Percentiles rank a stretch among this genome's conserved stretches.
Conservation (phyloP, 495 filamentous ascomycete genomes). For the Annulohypoxylon bovei region DNA sequence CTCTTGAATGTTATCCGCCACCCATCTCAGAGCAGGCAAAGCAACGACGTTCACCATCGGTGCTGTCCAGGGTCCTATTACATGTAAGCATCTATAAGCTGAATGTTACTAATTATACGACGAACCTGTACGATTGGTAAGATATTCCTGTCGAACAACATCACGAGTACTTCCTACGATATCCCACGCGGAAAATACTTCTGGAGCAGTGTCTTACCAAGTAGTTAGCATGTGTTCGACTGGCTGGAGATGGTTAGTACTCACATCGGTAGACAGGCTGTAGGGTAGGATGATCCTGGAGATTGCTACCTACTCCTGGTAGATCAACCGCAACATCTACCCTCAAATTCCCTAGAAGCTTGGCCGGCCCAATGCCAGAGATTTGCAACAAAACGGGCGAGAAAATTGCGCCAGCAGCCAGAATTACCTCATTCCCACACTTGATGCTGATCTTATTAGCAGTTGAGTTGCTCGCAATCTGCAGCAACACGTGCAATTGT, state of each 20-base stretch:
- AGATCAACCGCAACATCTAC: constrained; percentile 48
- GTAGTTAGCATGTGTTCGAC: constrained; percentile 11
- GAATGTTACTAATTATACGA: background rate
- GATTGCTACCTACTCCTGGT: constrained; percentile 55
- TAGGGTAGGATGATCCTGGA: constrained; percentile 52
- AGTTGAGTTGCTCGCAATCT: constrained; percentile 41
- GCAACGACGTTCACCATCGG: constrained; percentile 53
- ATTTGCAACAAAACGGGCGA: constrained; percentile 66
- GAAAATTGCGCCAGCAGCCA: constrained; percentile 63
- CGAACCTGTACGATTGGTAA: constrained; percentile 49
- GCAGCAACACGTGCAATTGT: constrained; percentile 23
- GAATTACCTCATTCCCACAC: constrained; percentile 59
- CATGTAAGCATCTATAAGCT: constrained; percentile 14
- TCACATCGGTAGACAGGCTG: constrained; percentile 52
- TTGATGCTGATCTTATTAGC: constrained; percentile 26
- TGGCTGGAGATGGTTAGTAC: background rate
- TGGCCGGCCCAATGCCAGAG: constrained; percentile 62
- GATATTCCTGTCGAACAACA: constrained; percentile 44
- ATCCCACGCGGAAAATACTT: constrained; percentile 47
- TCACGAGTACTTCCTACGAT: constrained; percentile 46
- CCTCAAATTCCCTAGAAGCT: constrained; percentile 41
- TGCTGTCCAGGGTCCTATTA: constrained; percentile 53
- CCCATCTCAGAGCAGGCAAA: constrained; percentile 50
- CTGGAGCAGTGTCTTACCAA: constrained; percentile 46
- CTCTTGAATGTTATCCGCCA: constrained; percentile 21